A percentile compares a stretch with the other conserved stretches of the same genome.
phyloP scores from a whole-genome alignment of 164 flowering plant species.

The Echeveria elegans region DNA sequence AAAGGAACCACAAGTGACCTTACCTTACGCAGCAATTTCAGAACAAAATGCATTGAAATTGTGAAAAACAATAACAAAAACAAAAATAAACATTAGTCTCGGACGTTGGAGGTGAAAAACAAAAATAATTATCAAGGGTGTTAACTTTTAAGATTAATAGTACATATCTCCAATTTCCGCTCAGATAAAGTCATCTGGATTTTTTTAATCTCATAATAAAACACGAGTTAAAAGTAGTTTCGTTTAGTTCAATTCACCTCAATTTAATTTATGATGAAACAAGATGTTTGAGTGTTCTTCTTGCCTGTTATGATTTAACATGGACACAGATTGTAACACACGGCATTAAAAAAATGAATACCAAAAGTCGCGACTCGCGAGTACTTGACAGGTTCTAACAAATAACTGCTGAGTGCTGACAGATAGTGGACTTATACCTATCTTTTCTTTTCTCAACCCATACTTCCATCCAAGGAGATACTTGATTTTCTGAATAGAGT shows the following conservation, averaged over 20 bases:
- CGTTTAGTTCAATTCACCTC: not conserved
- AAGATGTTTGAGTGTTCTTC: not conserved
- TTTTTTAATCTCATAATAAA: not conserved
- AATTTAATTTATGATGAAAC: not conserved
- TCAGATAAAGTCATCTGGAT: not conserved
- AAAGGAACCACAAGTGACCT: no score
- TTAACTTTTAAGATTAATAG: no score
- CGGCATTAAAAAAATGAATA: not conserved
- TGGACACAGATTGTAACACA: not conserved
- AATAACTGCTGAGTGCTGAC: not conserved
- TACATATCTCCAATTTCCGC: not conserved
- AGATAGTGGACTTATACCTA: slow-evolving; percentile 29
- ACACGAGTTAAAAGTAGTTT: not conserved
- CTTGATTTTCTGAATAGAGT: slow-evolving; percentile 75
- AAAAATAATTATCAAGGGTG: no score
- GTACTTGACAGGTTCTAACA: not conserved
- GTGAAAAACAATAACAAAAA: no score
- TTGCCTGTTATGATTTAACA: no score
- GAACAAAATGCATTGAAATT: no score
- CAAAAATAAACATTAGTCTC: no score
- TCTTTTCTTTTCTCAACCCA: slow-evolving; percentile 71
- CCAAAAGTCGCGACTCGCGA: not conserved
- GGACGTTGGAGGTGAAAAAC: no score
- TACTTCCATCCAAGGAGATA: slow-evolving; percentile 87
- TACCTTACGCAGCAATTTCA: no score